A percentile compares a stretch with the other conserved stretches of the same genome.
These are phyloP conservation scores for Aspergillus campestris DNA, from an alignment of 495 filamentous ascomycete species.

Conservation along the genomic window DNA sequence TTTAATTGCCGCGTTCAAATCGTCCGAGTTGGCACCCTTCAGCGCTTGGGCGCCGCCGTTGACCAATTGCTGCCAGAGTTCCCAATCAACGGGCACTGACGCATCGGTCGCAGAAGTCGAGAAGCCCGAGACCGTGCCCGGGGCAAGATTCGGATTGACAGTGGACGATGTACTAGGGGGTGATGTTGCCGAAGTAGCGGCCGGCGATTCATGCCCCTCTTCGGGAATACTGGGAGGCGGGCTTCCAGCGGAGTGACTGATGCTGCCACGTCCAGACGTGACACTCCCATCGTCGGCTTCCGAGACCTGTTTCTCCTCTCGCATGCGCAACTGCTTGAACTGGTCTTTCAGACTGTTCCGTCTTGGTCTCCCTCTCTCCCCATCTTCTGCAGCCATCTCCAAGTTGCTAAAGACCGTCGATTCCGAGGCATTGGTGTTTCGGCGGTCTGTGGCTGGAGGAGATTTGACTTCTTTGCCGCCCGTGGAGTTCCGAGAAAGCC, in stretches of 20 bases:
- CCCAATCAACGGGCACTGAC: slow-evolving; percentile 78
- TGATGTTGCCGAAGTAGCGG: slow-evolving; percentile 38
- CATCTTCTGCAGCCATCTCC: slow-evolving; percentile 64
- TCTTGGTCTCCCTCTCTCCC: slow-evolving; percentile 46
- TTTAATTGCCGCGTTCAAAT: slow-evolving; percentile 83
- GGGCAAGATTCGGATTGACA: slow-evolving; percentile 57
- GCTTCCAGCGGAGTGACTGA: slow-evolving; percentile 45
- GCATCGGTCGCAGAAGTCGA: slow-evolving; percentile 58
- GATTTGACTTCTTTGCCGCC: slow-evolving; percentile 51
- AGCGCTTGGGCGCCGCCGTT: slow-evolving; percentile 86
- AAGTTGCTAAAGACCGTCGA: slow-evolving; percentile 66
- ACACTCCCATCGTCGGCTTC: slow-evolving; percentile 30
- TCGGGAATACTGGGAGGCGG: slow-evolving; percentile 44
- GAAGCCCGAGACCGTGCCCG: slow-evolving; percentile 74
- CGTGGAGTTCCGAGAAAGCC: slow-evolving; percentile 69
- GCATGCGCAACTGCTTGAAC: slow-evolving; percentile 75
- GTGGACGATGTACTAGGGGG: slow-evolving; percentile 41
- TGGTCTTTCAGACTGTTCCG: slow-evolving; percentile 73
- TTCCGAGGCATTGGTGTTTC: slow-evolving; percentile 69
- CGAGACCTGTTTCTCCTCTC: slow-evolving; percentile 60
- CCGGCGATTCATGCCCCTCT: slow-evolving; percentile 37
- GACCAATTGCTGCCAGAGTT: slow-evolving; percentile 93
- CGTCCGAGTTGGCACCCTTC: slow-evolving; percentile 73
- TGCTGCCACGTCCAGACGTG: slow-evolving; percentile 33
- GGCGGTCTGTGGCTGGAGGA: slow-evolving; percentile 40